A percentile compares a stretch with the other conserved stretches of the same genome.
These are phyloP conservation scores for Stagonosporopsis tanaceti DNA, from an alignment of 2,329 filamentous ascomycete genomes.

Conservation along the genomic window DNA sequence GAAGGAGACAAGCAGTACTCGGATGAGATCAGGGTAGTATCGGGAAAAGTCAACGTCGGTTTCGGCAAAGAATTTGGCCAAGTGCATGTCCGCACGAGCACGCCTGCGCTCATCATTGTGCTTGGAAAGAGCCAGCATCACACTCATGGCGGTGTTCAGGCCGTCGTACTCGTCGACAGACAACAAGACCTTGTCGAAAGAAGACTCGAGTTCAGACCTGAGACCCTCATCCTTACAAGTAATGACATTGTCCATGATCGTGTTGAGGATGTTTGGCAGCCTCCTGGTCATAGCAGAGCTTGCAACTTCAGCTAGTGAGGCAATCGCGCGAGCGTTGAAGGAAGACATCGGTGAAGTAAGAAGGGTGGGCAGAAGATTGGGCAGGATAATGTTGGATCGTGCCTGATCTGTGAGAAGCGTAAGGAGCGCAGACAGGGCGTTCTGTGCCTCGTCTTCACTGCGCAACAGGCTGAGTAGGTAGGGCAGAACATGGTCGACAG, in stretches of 20 bases:
- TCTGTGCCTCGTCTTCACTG: slow-evolving; percentile 85
- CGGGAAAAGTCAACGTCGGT: slow-evolving; percentile 89
- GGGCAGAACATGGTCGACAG: slow-evolving; percentile 93
- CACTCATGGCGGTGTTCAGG: slow-evolving; percentile 93
- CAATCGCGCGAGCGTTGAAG: slow-evolving; percentile 94
- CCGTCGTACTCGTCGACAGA: slow-evolving; percentile 97
- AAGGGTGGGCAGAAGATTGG: slow-evolving; percentile 92
- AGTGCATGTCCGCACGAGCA: slow-evolving; percentile 77
- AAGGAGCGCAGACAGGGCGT: slow-evolving; percentile 89
- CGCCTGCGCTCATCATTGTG: slow-evolving; percentile 90
- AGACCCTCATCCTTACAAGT: slow-evolving; percentile 77
- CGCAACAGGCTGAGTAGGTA: slow-evolving; percentile 89
- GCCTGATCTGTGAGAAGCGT: slow-evolving; percentile 94
- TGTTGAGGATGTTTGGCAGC: slow-evolving; percentile 88
- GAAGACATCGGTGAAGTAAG: slow-evolving; percentile 88
- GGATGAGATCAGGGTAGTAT: slow-evolving; percentile 95
- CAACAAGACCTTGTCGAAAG: slow-evolving; percentile 88
- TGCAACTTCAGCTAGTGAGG: slow-evolving; percentile 91
- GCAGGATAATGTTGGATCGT: slow-evolving; percentile 93
- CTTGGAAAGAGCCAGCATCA: slow-evolving; percentile 85
- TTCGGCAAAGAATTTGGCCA: slow-evolving; percentile 84
- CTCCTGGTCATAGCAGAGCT: slow-evolving; percentile 89
- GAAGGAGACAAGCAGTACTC: slow-evolving; percentile 88
- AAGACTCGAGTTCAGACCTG: slow-evolving; percentile 73
- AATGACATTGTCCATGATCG: slow-evolving; percentile 92